Conservation (phyloP, 2,329 filamentous ascomycete genomes). For the Sphaerulina vaccinii region DNA sequence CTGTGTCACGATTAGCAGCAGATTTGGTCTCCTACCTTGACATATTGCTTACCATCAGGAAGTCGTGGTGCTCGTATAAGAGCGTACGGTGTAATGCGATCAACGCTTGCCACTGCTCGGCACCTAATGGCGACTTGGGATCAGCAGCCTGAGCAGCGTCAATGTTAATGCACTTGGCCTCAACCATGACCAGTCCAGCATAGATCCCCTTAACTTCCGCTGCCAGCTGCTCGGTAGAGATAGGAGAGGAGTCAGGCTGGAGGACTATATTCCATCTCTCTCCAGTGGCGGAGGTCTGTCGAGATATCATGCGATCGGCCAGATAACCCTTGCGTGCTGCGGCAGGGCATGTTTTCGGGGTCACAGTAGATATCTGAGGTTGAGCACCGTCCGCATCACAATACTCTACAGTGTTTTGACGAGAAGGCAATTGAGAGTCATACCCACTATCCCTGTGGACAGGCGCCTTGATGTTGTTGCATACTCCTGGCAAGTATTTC, state of each 20-base stretch:
- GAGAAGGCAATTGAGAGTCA: constrained; percentile 4
- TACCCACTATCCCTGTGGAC: constrained; percentile 1
- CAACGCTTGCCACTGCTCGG: constrained; percentile 79
- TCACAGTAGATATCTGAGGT: not conserved
- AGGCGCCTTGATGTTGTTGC: not conserved
- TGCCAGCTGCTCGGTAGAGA: constrained; percentile 74
- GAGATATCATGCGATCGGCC: too few species aligned
- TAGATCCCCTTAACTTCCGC: constrained; percentile 84
- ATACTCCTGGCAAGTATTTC: not conserved
- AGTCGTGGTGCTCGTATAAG: constrained; percentile 49
- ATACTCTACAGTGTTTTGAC: not conserved
- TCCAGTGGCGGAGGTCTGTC: constrained; percentile 9
- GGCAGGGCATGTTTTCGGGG: not conserved
- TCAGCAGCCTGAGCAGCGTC: constrained; percentile 62
- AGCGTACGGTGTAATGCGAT: constrained; percentile 75
- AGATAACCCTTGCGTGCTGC: not conserved
- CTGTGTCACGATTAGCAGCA: constrained; percentile 10
- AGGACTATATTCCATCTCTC: constrained; percentile 23
- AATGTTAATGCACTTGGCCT: constrained; percentile 82
- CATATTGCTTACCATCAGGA: constrained; percentile 58
- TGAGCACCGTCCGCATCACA: not conserved
- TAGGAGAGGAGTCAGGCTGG: constrained; percentile 41
- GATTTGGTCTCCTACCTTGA: too few species aligned
- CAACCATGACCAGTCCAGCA: constrained; percentile 78
- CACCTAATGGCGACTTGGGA: constrained; percentile 51